Evolutionary conservation across 2,329 filamentous ascomycete species (phyloP), one percentile per base, ranked within the genome.

Genomic region (Hawksworthiomyces lignivorus): DNA sequence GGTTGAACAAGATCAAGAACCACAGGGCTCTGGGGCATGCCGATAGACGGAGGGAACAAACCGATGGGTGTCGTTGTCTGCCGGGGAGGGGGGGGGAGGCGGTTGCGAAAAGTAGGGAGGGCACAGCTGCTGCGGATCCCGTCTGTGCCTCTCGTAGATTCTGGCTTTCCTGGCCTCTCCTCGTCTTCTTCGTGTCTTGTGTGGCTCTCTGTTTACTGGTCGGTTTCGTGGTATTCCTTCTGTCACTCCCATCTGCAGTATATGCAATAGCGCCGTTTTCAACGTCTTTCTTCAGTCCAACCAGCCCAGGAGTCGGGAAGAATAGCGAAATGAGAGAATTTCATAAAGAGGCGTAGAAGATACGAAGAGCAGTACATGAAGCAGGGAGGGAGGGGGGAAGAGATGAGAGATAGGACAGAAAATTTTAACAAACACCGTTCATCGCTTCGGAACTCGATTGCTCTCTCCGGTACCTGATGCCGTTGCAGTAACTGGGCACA

Each of bases 21-120:
- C 32, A n/a, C 22, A 30, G 21, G 17, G 34, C 24, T n/a, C 12
- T 31, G 40, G 18, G 33, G 35, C 18, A 22, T 41, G 38, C 35
- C 38, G 41, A 44, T 39, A 21, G 41, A 41, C 38, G 35, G 41
- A 44, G 35, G 7, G 34, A 33, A 32, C 22, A 19, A 28, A 40
- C 27, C 39, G 39, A 43, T 26, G 24, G 24, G 24, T 29, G 7
- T 17, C 10, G 7, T 18, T 17, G 32, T 33, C 21, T 20, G 12
- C 17, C 8, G 19, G 20, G 7, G 31, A 24, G 14, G 10, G 27
- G 22, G 18, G 17, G 22, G 5, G 7, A 17, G n/a, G 31, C 11
- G 22, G 12, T 12, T 26, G 18, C 18, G 18, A 10, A 8, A 18
- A 26, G 24, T 8, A 26, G 24, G 24, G 24, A 26, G 24, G 24